These are phyloP conservation scores for Mixia osmundae DNA, from an alignment of 1,284 basidiomycete genomes.

Conservation along the genomic window DNA sequence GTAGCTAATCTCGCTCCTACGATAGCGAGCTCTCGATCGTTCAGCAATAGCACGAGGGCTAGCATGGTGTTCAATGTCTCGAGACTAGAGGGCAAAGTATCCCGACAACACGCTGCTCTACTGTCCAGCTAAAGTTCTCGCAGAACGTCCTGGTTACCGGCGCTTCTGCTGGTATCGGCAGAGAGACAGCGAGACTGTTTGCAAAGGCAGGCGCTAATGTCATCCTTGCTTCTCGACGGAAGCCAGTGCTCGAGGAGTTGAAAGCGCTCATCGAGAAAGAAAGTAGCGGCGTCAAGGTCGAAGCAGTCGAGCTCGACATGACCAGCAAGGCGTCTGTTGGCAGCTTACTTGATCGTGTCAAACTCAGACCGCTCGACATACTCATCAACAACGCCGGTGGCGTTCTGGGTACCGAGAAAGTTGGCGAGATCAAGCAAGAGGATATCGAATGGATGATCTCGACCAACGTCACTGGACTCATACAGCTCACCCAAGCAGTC, in stretches of 20 bases:
- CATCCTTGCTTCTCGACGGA: constrained; percentile 24
- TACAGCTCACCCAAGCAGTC: constrained; percentile 34
- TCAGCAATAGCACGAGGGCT: no score
- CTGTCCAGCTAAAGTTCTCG: no score
- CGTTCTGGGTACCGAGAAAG: constrained; percentile 50
- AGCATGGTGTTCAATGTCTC: no score
- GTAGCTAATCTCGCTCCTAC: no score
- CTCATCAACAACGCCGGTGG: constrained; percentile 44
- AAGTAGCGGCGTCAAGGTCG: constrained; percentile 45
- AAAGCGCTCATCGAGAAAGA: constrained; percentile 42
- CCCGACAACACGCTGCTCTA: no score
- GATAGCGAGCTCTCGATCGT: no score
- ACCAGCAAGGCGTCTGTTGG: constrained; percentile 26
- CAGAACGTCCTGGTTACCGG: background rate
- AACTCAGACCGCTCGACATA: constrained; percentile 26
- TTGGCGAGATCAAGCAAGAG: constrained; percentile 48
- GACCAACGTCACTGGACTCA: constrained; percentile 77
- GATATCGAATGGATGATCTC: constrained; percentile 55
- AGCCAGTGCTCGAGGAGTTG: constrained; percentile 27
- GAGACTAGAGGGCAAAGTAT: no score
- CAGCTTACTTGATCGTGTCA: constrained; percentile 31
- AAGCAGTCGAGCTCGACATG: constrained; percentile 43
- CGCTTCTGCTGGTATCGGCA: constrained; percentile 13
- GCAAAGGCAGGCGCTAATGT: constrained; percentile 32
- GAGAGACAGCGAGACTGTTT: constrained; percentile 64